Evolutionary conservation across 108 stramenopile species (phyloP).

Genomic region (Schizochytrium sp.): DNA sequence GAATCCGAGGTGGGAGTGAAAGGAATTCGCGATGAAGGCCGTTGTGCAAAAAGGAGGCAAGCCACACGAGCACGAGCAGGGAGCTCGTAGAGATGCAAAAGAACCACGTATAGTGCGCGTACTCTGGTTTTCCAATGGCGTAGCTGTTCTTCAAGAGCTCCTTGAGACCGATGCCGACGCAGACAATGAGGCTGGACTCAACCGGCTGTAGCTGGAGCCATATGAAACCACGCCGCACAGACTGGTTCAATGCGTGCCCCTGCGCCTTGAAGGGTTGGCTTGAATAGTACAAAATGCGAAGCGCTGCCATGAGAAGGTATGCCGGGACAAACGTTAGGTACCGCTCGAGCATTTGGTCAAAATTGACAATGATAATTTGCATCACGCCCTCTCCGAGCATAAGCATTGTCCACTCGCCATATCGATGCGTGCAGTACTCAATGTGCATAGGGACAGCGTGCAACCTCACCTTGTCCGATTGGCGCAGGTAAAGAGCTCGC

Average conservation of each 20-base stretch:
- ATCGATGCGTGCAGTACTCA: constrained; percentile 57
- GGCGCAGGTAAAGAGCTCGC: not conserved
- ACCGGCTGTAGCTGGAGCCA: not conserved
- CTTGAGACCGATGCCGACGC: not conserved
- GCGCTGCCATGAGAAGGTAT: not conserved
- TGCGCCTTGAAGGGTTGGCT: constrained; percentile 4
- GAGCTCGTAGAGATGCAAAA: not conserved
- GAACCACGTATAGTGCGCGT: not conserved
- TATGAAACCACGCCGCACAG: constrained; percentile 4
- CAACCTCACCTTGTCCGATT: too few relatives aligned
- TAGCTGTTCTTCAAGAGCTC: not conserved
- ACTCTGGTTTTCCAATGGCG: not conserved
- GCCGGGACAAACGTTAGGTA: constrained; percentile 1
- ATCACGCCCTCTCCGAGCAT: constrained; percentile 62
- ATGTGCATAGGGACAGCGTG: constrained; percentile 50
- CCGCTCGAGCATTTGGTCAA: not conserved
- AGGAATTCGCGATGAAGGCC: not conserved
- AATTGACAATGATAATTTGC: constrained; percentile 49
- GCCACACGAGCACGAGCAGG: not conserved
- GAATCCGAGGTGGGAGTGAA: not conserved
- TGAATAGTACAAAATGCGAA: not conserved
- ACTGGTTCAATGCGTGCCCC: not conserved
- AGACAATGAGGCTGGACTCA: not conserved
- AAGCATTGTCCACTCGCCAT: constrained; percentile 65
- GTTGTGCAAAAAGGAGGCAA: not conserved